Conservation (phyloP, 345 rosid species). For the Cardamine resedifolia region DNA sequence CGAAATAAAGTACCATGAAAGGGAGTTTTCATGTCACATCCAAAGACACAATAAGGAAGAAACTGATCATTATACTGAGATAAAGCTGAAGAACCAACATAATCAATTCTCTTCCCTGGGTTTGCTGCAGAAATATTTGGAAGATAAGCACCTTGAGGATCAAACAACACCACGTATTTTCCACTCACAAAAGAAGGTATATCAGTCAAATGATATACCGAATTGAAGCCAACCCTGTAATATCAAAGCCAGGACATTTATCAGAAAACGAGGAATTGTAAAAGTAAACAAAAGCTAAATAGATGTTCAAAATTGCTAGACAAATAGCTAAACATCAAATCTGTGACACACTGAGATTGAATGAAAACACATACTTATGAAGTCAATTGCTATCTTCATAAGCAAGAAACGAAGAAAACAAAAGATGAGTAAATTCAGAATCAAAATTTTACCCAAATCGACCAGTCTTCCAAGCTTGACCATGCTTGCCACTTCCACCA, state of each 20-base stretch:
- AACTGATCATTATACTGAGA: slow-evolving; percentile 73
- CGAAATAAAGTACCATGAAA: slow-evolving; percentile 88
- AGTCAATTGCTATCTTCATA: slow-evolving; percentile 6
- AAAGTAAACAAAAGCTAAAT: no score
- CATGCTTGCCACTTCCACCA: slow-evolving; percentile 82
- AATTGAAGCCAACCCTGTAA: slow-evolving; percentile 87
- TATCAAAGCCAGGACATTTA: slow-evolving; percentile 19
- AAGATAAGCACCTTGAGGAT: slow-evolving; percentile 84
- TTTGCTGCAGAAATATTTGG: slow-evolving; percentile 85
- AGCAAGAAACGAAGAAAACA: background rate
- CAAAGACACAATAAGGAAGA: slow-evolving; percentile 81
- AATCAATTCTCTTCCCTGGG: slow-evolving; percentile 93
- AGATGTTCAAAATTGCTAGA: background rate
- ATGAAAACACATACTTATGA: background rate
- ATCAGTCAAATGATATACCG: slow-evolving; percentile 93
- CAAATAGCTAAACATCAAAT: background rate
- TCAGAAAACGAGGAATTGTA: no score
- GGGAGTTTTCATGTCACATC: slow-evolving; percentile 75
- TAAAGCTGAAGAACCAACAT: slow-evolving; percentile 70
- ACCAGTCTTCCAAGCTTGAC: slow-evolving; percentile 87
- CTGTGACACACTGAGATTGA: background rate
- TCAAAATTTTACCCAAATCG: slow-evolving; percentile 65
- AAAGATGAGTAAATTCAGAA: background rate
- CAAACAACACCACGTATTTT: slow-evolving; percentile 76
- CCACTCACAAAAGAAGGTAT: slow-evolving; percentile 95